A percentile compares a stretch with the other conserved stretches of the same genome.
Evolutionary conservation across 768 basidiomycete species (phyloP).

Genomic region (Pisolithus orientalis): DNA sequence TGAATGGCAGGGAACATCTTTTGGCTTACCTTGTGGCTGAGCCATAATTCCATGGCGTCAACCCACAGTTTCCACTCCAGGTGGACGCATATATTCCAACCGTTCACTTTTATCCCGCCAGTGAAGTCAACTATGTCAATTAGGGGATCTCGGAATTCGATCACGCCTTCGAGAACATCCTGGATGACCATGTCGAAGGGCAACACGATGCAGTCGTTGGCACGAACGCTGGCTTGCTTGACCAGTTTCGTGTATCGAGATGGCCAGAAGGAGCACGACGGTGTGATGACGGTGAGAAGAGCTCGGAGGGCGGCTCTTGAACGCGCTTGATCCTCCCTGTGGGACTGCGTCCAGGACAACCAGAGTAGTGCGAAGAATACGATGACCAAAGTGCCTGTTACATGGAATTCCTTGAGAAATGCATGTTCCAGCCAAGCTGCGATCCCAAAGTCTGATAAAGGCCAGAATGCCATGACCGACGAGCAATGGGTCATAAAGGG

Average conservation of each 20-base stretch:
- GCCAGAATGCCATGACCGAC: too few relatives aligned
- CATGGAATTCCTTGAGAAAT: too few relatives aligned
- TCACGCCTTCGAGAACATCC: conserved; percentile 30
- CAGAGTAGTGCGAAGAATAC: not conserved
- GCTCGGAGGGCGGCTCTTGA: conserved; percentile 27
- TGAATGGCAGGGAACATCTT: conserved; percentile 1
- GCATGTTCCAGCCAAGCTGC: too few relatives aligned
- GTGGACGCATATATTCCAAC: conserved; percentile 32
- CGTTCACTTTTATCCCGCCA: conserved; percentile 27
- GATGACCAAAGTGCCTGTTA: not conserved
- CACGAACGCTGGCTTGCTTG: conserved; percentile 5
- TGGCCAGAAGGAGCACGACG: conserved; percentile 42
- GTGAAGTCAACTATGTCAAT: conserved; percentile 35
- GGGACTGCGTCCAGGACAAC: conserved; percentile 5
- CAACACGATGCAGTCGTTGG: conserved; percentile 22
- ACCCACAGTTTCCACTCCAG: conserved; percentile 29
- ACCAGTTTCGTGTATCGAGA: conserved; percentile 29
- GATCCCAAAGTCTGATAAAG: too few relatives aligned
- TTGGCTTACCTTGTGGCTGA: conserved; percentile 17
- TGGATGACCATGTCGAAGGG: conserved; percentile 32
- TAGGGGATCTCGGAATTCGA: conserved; percentile 40
- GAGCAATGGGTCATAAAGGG: conserved; percentile 1
- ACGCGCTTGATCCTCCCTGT: conserved; percentile 4
- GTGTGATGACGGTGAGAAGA: conserved; percentile 36
- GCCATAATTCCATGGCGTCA: conserved; percentile 31